These are phyloP conservation scores for Gardenia jasminoides DNA, from an alignment of 257 asterid species.

Conservation along the genomic window DNA sequence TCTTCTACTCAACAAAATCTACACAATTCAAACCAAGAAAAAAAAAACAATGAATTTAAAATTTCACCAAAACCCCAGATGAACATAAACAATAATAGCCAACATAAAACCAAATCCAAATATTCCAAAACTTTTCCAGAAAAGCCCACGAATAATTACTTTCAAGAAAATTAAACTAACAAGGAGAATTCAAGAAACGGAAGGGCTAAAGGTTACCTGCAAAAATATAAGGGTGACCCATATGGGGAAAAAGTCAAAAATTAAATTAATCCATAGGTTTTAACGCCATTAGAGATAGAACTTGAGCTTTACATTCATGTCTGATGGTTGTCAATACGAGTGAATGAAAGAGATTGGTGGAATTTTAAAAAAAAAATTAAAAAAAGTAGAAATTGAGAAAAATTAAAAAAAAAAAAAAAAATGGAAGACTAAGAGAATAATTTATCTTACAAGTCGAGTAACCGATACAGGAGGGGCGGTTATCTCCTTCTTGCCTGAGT, in stretches of 20 bases:
- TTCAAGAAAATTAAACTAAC: constrained; percentile 2
- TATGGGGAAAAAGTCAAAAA: background rate
- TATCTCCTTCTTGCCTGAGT: constrained; percentile 1
- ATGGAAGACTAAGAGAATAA: background rate
- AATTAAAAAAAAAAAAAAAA: background rate
- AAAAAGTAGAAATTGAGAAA: background rate
- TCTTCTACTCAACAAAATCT: constrained; percentile 36
- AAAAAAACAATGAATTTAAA: background rate
- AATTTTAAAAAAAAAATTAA: background rate
- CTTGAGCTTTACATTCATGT: background rate
- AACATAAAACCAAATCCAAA: constrained; percentile 3
- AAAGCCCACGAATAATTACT: background rate
- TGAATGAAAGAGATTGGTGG: background rate
- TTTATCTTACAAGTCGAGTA: constrained; percentile 26
- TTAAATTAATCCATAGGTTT: constrained; percentile 24
- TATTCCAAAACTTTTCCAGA: background rate
- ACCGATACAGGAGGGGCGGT: constrained; percentile 14
- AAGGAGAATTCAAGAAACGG: constrained; percentile 10
- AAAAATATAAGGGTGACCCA: constrained; percentile 6
- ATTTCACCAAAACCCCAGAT: constrained; percentile 13
- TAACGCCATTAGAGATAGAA: constrained; percentile 23
- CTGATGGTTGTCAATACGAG: background rate
- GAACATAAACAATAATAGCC: constrained; percentile 7
- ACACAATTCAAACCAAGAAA: constrained; percentile 24
- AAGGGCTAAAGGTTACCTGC: constrained; percentile 10